Conservation (phyloP, 257 asterid species). For the Osmanthus fragrans region DNA sequence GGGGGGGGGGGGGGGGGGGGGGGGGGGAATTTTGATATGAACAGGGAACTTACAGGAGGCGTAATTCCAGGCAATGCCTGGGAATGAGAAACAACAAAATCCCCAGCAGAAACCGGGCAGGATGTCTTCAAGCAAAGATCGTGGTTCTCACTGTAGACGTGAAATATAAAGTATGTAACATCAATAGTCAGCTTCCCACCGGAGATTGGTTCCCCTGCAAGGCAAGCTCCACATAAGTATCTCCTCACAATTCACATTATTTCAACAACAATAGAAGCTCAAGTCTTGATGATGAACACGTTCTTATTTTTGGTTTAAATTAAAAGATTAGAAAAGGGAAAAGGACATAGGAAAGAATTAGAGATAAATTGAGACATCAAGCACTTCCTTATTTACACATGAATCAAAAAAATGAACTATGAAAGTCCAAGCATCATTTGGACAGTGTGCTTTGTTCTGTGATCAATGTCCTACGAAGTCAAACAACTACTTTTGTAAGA, state of each 20-base stretch:
- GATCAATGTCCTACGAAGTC: not conserved
- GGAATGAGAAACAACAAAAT: constrained; percentile 67
- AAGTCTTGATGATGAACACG: not conserved
- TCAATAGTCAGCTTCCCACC: constrained; percentile 67
- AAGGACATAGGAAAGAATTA: not conserved
- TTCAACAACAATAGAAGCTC: not conserved
- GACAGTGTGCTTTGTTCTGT: not conserved
- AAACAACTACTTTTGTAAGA: not conserved
- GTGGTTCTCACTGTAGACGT: constrained; percentile 48
- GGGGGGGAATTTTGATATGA: not conserved
- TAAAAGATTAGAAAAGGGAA: not conserved
- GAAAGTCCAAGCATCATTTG: not conserved
- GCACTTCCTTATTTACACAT: not conserved
- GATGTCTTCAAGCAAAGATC: constrained; percentile 70
- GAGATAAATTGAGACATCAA: not conserved
- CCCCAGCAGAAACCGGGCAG: constrained; percentile 74
- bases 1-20: not conserved
- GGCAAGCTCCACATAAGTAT: not conserved
- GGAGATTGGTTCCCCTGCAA: constrained; percentile 59
- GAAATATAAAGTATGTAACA: constrained; percentile 52
- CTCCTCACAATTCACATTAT: constrained; percentile 9
- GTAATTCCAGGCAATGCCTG: constrained; percentile 76
- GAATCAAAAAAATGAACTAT: not conserved
- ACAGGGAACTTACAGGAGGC: constrained; percentile 68
- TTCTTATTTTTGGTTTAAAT: not conserved